Conservation (phyloP, 805 yeast genomes). For the Metschnikowia borealis region DNA sequence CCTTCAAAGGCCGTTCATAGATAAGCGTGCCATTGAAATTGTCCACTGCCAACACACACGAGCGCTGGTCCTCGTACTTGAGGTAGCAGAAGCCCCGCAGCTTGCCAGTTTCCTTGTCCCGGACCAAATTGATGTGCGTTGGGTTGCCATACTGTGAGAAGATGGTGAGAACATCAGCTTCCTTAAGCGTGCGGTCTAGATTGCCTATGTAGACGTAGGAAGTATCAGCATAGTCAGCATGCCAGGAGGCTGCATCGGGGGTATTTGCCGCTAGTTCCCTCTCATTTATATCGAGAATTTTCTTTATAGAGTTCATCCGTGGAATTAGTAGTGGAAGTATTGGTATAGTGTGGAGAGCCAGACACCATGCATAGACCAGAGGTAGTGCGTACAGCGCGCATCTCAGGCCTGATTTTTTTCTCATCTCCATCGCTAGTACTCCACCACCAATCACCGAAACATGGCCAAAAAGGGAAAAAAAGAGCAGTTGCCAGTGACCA, state of each 20-base stretch:
- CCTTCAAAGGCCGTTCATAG: slow-evolving; percentile 47
- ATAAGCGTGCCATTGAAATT: slow-evolving; percentile 71
- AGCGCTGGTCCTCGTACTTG: slow-evolving; percentile 76
- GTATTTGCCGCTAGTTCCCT: slow-evolving; percentile 62
- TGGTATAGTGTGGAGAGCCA: not conserved
- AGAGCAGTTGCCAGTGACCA: slow-evolving; percentile 3
- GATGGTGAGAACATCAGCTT: slow-evolving; percentile 69
- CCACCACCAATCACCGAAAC: not conserved
- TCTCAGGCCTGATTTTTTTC: slow-evolving; percentile 10
- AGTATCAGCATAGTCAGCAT: slow-evolving; percentile 72
- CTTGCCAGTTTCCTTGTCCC: slow-evolving; percentile 62
- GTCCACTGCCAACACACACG: slow-evolving; percentile 83
- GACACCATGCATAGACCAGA: not conserved
- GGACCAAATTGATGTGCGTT: slow-evolving; percentile 61
- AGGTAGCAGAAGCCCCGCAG: slow-evolving; percentile 76
- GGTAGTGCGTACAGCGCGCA: slow-evolving; percentile 4
- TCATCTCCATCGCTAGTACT: slow-evolving; percentile 1
- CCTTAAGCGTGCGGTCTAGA: slow-evolving; percentile 59
- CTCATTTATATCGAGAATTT: slow-evolving; percentile 56
- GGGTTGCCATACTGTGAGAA: slow-evolving; percentile 92
- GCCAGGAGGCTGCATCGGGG: slow-evolving; percentile 77
- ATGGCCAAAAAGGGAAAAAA: slow-evolving; percentile 15
- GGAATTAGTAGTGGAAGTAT: too few species aligned
- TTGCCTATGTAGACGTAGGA: slow-evolving; percentile 78
- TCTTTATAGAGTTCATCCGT: slow-evolving; percentile 35